A percentile compares a stretch with the other conserved stretches of the same genome.
Conservation (phyloP, 768 basidiomycete genomes). For the Suillus hirtellus region DNA sequence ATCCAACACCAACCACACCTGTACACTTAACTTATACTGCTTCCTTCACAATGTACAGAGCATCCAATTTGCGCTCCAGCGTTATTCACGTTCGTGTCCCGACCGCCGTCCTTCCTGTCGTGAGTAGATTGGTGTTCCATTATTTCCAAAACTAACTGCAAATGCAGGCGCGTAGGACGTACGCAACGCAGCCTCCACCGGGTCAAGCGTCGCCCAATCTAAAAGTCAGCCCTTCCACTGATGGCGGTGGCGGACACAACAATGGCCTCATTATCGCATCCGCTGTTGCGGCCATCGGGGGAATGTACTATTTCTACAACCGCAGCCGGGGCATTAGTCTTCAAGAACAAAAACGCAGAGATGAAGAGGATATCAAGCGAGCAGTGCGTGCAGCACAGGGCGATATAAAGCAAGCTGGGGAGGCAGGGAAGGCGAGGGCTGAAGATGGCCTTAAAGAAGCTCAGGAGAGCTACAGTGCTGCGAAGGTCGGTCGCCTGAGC, state of each 20-base stretch:
- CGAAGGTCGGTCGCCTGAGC: constrained; percentile 32
- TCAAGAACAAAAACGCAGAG: constrained; percentile 24
- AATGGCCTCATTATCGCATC: constrained; percentile 32
- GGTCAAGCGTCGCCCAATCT: constrained; percentile 8
- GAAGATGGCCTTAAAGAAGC: constrained; percentile 32
- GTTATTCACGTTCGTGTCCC: neutral
- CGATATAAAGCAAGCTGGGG: constrained; percentile 19
- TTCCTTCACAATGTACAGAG: constrained; percentile 7
- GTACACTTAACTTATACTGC: neutral
- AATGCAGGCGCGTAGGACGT: constrained; percentile 15
- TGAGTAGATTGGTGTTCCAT: neutral
- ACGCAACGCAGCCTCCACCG: constrained; percentile 19
- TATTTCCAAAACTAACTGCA: constrained; percentile 7
- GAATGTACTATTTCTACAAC: constrained; percentile 40
- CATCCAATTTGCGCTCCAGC: constrained; percentile 1
- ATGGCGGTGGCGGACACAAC: constrained; percentile 18
- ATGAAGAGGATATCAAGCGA: constrained; percentile 34
- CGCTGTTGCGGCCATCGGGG: constrained; percentile 35
- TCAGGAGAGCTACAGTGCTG: constrained; percentile 33
- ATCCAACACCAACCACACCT: constrained; percentile 1
- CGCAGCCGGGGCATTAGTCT: constrained; percentile 23
- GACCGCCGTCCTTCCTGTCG: constrained; percentile 2
- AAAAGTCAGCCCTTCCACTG: constrained; percentile 10
- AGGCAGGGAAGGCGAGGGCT: constrained; percentile 32
- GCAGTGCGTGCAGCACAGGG: constrained; percentile 28